Base-by-base conservation (phyloP, 108 stramenopile species). In the Fistulifera solaris region DNA sequence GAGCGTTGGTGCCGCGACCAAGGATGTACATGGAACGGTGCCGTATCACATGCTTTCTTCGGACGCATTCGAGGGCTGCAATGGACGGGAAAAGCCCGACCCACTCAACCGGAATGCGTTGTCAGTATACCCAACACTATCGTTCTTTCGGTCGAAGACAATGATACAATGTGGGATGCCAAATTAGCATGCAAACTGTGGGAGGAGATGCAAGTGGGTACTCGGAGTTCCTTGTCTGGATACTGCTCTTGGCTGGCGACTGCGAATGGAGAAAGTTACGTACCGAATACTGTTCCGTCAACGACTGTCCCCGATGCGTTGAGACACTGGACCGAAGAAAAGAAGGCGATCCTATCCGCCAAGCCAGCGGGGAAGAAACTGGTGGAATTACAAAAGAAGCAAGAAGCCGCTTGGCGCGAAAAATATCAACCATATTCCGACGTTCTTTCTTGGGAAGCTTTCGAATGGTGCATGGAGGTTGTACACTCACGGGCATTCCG, bases 391-490 rank as follows among this genome's bases (percentile, higher is more conserved):
- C 65, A 70, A 38, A 45, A 58, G 41, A 27, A 59, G 40, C 86
- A 87, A 58, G 54, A 71, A 41, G 23, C 49, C 50, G 38, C 70
- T 40, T 87, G 86, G 86, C 73, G 39, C 44, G 44, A 52, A 6
- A 87, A 87, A 44, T 87, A 77, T 64, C 23, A 69, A 38, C 47
- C n/a, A 15, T 21, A 17, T 21, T 16, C 46, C 19, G 42, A 54
- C 11, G 59, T 52, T 14, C 75, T 83, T 62, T 66, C 75, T 0
- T 75, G 60, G 59, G 75, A 83, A 46, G 58, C 81, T 47, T 87
- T 87, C 56, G 43, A 59, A 53, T 87, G 86, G 86, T 71, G 77
- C 44, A 83, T 87, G 86, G 86, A 87, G 53, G 86, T 75, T 18
- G 86, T 87, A 10, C 80, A 87, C 63, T 81, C 80, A 18, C 63